Evolutionary conservation across 139 green algal genomes (phyloP), one percentile per base, ranked within the genome.

Genomic region (Yamagishiella unicocca): DNA sequence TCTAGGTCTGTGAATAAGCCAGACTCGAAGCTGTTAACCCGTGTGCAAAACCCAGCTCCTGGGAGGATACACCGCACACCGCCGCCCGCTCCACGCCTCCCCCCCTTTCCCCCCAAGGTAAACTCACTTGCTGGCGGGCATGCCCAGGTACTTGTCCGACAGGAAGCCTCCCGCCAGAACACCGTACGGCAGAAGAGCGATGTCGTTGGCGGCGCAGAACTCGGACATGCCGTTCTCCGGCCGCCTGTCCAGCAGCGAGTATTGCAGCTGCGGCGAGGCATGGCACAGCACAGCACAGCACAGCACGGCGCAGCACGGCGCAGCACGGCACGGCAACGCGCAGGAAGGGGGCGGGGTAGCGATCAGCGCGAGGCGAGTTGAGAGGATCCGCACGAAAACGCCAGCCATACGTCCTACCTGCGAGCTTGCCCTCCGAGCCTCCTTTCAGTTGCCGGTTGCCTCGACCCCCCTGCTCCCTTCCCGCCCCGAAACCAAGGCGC

Each of bases 161-260:
- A 98, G 89, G 35, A 98, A 93, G 64, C 96, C 94, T 5, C 96
- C 96, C 9, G 93, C 96, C 29, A 97, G 84, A n/a, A 95, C 92
- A 10, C 96, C 96, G 89, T 97, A 98, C 3, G 96, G 94, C 85
- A 98, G 87, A 82, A 98, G 82, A 70, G 77, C 66, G 73, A 98
- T 96, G 74, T 85, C 89, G 46, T 95, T 83, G 7, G 90, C 72
- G 22, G 45, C 25, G 91, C 95, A 98, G 85, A 93, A 97, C 6
- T 88, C 61, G 4, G 84, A 85, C 94, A 97, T 97, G 87, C 81
- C 90, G 82, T 95, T 95, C 46, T 95, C 92, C 2, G 93, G 92
- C 6, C 96, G 90, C 33, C 91, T 88, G 90, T 98, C 96, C 33
- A 98, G 89, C 83, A 98, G 91, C n/a, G 91, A 96, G 84, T 97